Conservation (phyloP, 768 basidiomycete genomes). For the Suillus paluster region DNA sequence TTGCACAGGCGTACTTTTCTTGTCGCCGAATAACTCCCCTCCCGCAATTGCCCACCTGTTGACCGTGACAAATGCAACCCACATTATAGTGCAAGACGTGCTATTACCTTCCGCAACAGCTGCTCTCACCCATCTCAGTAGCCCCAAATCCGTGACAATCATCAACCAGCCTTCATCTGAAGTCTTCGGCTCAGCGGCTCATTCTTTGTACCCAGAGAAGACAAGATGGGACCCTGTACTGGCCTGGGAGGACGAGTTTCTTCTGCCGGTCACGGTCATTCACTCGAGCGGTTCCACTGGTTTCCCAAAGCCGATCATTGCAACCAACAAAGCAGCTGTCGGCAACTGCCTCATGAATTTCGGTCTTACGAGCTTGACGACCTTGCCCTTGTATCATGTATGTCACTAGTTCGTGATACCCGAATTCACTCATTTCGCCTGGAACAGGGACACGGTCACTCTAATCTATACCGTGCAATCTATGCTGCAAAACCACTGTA, state of each 20-base stretch:
- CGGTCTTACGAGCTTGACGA: conserved; percentile 23
- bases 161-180: conserved; percentile 26
- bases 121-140: conserved; percentile 21
- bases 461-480: conserved; percentile 44
- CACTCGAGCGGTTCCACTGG: conserved; percentile 46
- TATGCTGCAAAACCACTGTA: conserved; percentile 46
- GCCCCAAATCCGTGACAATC: conserved; percentile 25
- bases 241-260: conserved; percentile 24
- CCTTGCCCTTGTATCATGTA: conserved; percentile 40
- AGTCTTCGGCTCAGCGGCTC: conserved; percentile 20
- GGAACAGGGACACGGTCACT: conserved; percentile 26
- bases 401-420: not conserved
- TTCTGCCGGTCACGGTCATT: conserved; percentile 25
- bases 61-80: conserved; percentile 23
- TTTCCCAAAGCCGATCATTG: conserved; percentile 48
- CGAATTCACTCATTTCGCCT: not conserved
- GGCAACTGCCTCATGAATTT: conserved; percentile 40
- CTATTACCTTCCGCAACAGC: conserved; percentile 18
- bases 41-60: conserved; percentile 51
- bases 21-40: conserved; percentile 51
- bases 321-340: conserved; percentile 41
- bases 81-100: conserved; percentile 26
- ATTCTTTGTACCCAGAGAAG: conserved; percentile 24
- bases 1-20: conserved; percentile 34
- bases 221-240: conserved; percentile 24